Evolutionary conservation across 1,139 yeast species (phyloP).

Genomic region (Geotrichum australiense): DNA sequence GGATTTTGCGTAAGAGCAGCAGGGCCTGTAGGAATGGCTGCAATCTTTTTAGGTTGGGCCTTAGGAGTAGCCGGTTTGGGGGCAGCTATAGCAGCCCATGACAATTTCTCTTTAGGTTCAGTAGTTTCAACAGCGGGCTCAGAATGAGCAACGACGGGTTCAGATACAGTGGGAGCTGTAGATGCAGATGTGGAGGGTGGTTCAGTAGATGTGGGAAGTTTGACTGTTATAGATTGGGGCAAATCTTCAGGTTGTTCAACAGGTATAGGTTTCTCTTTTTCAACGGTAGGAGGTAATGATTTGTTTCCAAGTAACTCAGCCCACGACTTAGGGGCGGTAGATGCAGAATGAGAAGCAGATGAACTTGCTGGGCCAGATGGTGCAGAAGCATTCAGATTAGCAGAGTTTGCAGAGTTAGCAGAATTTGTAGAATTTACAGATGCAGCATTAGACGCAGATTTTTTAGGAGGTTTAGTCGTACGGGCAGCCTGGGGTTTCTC

Average conservation of each 20-base stretch:
- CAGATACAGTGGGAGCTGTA: conserved; percentile 16
- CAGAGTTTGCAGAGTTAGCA: conserved; percentile 15
- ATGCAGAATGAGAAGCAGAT: conserved; percentile 24
- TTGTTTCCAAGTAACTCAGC: conserved; percentile 25
- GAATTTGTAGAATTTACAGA: conserved; percentile 25
- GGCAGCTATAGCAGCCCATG: conserved; percentile 40
- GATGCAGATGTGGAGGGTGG: conserved; percentile 16
- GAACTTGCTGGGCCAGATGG: conserved; percentile 21
- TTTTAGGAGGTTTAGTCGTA: conserved; percentile 13
- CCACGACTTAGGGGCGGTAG: conserved; percentile 27
- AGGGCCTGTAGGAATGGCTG: conserved; percentile 20
- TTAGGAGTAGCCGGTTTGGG: conserved; percentile 29
- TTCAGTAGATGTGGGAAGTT: conserved; percentile 17
- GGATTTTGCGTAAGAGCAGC: conserved; percentile 12
- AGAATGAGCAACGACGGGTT: conserved; percentile 22
- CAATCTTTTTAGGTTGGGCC: conserved; percentile 18
- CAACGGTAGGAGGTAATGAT: conserved; percentile 13
- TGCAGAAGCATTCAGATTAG: conserved; percentile 17
- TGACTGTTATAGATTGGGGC: conserved; percentile 16
- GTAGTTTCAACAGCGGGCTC: conserved; percentile 16
- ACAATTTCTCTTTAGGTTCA: conserved; percentile 22
- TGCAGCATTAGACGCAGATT: conserved; percentile 16
- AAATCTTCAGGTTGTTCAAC: conserved; percentile 14
- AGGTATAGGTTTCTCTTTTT: conserved; percentile 9
- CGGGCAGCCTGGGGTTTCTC: conserved; percentile 14